Conservation (phyloP, 768 basidiomycete genomes). For the Lactarius quietus region DNA sequence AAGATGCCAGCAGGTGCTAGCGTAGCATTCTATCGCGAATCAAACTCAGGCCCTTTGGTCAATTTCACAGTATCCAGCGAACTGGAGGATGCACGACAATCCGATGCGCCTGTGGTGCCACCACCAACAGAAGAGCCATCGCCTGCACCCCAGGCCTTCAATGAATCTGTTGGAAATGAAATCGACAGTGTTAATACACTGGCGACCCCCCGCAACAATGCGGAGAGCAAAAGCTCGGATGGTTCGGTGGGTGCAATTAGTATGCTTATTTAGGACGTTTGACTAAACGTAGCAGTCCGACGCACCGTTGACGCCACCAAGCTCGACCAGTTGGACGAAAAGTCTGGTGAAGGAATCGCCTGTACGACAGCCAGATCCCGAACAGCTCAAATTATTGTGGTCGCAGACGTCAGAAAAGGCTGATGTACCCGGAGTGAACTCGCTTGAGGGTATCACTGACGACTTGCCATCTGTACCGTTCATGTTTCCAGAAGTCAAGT, state of each 20-base stretch:
- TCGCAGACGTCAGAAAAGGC: conserved; percentile 72
- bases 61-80: conserved; percentile 81
- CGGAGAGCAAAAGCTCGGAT: conserved; percentile 51
- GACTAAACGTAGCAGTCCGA: conserved; percentile 34
- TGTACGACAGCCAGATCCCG: conserved; percentile 70
- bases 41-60: conserved; percentile 49
- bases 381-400: conserved; percentile 83
- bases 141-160: conserved; percentile 1
- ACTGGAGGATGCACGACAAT: conserved; percentile 42
- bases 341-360: conserved; percentile 65
- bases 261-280: conserved; percentile 8
- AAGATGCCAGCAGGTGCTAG: conserved; percentile 70
- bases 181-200: conserved; percentile 25
- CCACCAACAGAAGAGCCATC: conserved; percentile 11
- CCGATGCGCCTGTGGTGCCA: conserved; percentile 1
- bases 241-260: conserved; percentile 45
- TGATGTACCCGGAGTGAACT: conserved; percentile 67
- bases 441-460: conserved; percentile 78
- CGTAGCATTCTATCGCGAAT: conserved; percentile 71
- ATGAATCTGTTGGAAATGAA: conserved; percentile 5
- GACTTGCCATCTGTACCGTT: conserved; percentile 78
- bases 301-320: conserved; percentile 46
- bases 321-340: conserved; percentile 53
- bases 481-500: conserved; percentile 80
- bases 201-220: conserved; percentile 34